These are phyloP conservation scores for Tothia fuscella DNA, from an alignment of 2,329 filamentous ascomycete species.

Conservation along the genomic window DNA sequence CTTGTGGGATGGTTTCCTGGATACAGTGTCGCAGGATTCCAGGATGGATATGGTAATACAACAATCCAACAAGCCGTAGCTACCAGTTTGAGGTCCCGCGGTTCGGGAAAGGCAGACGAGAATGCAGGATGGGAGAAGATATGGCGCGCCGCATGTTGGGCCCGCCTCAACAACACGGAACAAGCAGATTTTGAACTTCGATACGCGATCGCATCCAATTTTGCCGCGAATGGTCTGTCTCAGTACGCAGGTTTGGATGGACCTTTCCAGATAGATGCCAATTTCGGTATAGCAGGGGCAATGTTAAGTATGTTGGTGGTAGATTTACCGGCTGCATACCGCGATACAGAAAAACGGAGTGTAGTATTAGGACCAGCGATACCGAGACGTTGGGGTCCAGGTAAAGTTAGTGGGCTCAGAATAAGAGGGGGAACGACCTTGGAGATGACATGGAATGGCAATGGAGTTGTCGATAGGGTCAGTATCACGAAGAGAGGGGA, in stretches of 20 bases:
- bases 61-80: constrained; percentile 34
- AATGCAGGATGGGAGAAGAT: constrained; percentile 48
- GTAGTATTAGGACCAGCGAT: constrained; percentile 39
- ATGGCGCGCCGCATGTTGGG: constrained; percentile 47
- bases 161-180: constrained; percentile 39
- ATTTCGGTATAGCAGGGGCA: constrained; percentile 41
- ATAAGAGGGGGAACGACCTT: constrained; percentile 29
- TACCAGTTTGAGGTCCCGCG: constrained; percentile 35
- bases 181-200: constrained; percentile 37
- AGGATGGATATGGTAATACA: constrained; percentile 32
- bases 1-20: constrained; percentile 46
- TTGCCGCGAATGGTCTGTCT: constrained; percentile 38
- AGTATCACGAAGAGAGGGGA: constrained; percentile 6
- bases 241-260: constrained; percentile 36
- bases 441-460: constrained; percentile 5
- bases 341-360: constrained; percentile 15
- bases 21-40: constrained; percentile 34
- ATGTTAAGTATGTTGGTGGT: constrained; percentile 41
- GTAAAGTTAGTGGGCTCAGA: constrained; percentile 33
- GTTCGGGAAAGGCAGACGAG: constrained; percentile 36
- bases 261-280: constrained; percentile 49
- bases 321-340: constrained; percentile 29
- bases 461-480: constrained; percentile 2
- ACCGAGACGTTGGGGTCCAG: constrained; percentile 31
- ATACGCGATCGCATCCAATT: constrained; percentile 38